A percentile compares a stretch with the other conserved stretches of the same genome.
Evolutionary conservation across 2,329 filamentous ascomycete species (phyloP).

Genomic region (Penicillium sp.): DNA sequence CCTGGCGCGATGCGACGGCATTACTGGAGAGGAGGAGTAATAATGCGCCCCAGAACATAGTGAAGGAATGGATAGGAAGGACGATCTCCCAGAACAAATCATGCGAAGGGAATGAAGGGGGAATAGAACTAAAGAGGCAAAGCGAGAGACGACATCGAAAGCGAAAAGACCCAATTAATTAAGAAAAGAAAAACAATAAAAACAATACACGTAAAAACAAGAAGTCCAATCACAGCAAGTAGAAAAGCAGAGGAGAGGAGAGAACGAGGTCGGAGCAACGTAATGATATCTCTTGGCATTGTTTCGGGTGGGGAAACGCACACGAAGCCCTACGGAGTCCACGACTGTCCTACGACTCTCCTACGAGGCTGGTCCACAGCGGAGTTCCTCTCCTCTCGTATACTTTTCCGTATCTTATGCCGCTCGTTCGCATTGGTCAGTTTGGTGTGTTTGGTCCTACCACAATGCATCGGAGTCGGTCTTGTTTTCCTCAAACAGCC

Average conservation of each 20-base stretch:
- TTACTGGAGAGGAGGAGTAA: slow-evolving; percentile 26
- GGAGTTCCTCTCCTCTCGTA: slow-evolving; percentile 16
- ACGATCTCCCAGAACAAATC: slow-evolving; percentile 15
- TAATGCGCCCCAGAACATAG: slow-evolving; percentile 25
- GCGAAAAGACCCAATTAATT: background rate
- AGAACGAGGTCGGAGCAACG: slow-evolving; percentile 3
- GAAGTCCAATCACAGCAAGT: slow-evolving; percentile 8
- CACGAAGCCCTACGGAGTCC: background rate
- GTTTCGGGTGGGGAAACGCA: slow-evolving; percentile 22
- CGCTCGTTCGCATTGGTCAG: background rate
- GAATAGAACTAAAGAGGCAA: background rate
- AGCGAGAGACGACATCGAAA: background rate
- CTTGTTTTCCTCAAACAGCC: slow-evolving; percentile 6
- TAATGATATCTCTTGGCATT: slow-evolving; percentile 25
- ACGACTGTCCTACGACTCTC: background rate
- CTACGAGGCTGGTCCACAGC: slow-evolving; percentile 1
- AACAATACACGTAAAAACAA: background rate
- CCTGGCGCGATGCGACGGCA: slow-evolving; percentile 25
- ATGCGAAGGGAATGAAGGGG: slow-evolving; percentile 6
- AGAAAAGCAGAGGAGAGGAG: slow-evolving; percentile 4
- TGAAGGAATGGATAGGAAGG: slow-evolving; percentile 34
- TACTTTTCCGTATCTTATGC: background rate
- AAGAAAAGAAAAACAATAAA: background rate
- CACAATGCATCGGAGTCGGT: background rate
- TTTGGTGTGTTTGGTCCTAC: background rate